These are phyloP conservation scores for Artemisia tridentata DNA, from an alignment of 129 eudicot species.

Conservation along the genomic window DNA sequence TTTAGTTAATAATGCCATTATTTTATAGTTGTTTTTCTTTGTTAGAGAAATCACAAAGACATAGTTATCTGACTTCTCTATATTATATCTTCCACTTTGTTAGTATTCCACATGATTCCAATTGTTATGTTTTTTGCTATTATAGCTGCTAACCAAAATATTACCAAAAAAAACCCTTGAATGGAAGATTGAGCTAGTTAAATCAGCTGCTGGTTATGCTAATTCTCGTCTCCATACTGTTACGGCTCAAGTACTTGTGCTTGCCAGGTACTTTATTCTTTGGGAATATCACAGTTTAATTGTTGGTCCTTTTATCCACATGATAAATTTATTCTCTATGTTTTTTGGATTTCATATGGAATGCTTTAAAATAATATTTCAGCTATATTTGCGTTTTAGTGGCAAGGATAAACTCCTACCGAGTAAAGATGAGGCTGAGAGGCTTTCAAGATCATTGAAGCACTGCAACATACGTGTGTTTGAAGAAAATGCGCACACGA, in stretches of 20 bases:
- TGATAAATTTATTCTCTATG: neutral
- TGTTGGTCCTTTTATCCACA: neutral
- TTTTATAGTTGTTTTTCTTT: too few species aligned
- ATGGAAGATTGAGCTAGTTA: constrained; percentile 54
- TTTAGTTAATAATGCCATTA: too few species aligned
- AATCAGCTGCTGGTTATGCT: constrained; percentile 44
- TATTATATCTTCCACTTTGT: too few species aligned
- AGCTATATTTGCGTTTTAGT: constrained; percentile 36
- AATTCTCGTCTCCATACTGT: constrained; percentile 57
- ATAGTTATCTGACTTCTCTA: too few species aligned
- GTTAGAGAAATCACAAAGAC: too few species aligned
- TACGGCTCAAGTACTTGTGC: constrained; percentile 45
- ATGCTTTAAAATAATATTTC: too few species aligned
- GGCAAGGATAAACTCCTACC: constrained; percentile 67
- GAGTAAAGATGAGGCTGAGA: constrained; percentile 58
- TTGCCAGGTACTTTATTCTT: constrained; percentile 38
- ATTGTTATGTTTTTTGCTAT: neutral
- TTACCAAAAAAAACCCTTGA: constrained; percentile 38
- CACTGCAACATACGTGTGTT: constrained; percentile 50
- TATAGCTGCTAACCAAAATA: neutral
- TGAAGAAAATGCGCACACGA: constrained; percentile 62
- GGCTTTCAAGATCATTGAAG: constrained; percentile 46
- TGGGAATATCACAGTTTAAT: neutral
- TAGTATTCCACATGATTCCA: too few species aligned
- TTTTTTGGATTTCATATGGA: neutral